Evolutionary conservation across 116 monocot genomes (phyloP).

Genomic region (Posidonia oceanica): DNA sequence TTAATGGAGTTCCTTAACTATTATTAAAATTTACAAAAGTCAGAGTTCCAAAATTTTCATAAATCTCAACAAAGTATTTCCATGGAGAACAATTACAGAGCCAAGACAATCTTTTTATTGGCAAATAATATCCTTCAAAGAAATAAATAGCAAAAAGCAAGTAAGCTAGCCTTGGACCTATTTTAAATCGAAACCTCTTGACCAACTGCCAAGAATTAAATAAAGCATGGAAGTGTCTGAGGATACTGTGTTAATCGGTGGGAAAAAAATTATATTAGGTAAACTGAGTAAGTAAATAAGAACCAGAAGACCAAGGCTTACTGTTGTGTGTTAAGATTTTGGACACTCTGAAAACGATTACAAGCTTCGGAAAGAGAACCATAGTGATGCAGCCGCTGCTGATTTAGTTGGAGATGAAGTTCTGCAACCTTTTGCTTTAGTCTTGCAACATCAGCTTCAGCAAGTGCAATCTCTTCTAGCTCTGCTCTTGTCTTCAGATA

Average conservation of each 20-base stretch:
- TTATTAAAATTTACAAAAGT: too few relatives aligned
- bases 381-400: constrained; percentile 79
- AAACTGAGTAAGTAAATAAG: constrained; percentile 2
- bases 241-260: neutral
- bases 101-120: too few relatives aligned
- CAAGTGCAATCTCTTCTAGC: constrained; percentile 97
- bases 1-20: too few relatives aligned
- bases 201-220: too few relatives aligned
- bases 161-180: too few relatives aligned
- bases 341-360: constrained; percentile 62
- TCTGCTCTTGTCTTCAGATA: constrained; percentile 86
- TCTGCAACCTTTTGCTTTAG: constrained; percentile 98
- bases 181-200: too few relatives aligned
- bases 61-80: too few relatives aligned
- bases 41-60: too few relatives aligned
- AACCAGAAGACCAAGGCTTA: constrained; percentile 18
- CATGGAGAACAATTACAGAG: too few relatives aligned
- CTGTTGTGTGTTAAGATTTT: constrained; percentile 47
- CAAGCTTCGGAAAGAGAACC: constrained; percentile 45
- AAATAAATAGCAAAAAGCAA: too few relatives aligned
- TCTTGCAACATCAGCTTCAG: constrained; percentile 99
- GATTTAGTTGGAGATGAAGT: constrained; percentile 92
- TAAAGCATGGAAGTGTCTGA: neutral
- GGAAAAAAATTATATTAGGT: neutral
- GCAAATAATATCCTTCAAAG: too few relatives aligned